Conservation (phyloP, 306 rosid genomes). For the Quercus robur region DNA sequence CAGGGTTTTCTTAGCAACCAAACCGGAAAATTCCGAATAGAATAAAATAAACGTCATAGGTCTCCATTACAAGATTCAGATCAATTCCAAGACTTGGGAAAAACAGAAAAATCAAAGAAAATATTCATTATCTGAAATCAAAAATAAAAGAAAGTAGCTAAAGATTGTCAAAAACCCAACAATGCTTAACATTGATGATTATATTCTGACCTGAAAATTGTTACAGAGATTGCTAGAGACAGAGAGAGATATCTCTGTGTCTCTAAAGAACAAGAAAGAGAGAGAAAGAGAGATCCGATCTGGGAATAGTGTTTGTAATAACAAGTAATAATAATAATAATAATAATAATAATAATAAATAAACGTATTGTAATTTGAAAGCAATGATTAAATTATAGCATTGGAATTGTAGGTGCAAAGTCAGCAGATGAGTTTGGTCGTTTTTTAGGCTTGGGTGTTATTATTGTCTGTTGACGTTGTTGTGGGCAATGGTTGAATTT, state of each 20-base stretch:
- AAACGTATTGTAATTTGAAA: background rate
- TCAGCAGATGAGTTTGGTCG: background rate
- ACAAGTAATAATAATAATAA: too few relatives aligned
- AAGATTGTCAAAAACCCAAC: background rate
- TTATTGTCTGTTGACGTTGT: background rate
- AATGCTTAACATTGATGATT: background rate
- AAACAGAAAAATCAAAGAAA: background rate
- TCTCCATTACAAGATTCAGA: background rate
- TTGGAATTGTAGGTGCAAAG: background rate
- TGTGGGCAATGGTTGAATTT: background rate
- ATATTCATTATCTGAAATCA: background rate
- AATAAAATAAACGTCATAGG: background rate
- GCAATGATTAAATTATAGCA: too few relatives aligned
- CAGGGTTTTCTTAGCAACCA: background rate
- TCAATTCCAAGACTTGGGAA: background rate
- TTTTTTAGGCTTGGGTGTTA: background rate
- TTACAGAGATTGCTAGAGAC: background rate
- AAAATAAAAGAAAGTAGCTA: background rate
- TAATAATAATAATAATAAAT: too few relatives aligned
- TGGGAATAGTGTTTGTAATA: background rate
- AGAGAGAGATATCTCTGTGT: background rate
- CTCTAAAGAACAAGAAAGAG: background rate
- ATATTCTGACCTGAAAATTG: conserved; percentile 29
- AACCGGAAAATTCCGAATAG: background rate
- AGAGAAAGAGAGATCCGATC: conserved; percentile 28